Evolutionary conservation across 1,284 basidiomycete species (phyloP), one percentile per base, ranked within the genome.

Genomic region (Ceratobasidium theobromae): DNA sequence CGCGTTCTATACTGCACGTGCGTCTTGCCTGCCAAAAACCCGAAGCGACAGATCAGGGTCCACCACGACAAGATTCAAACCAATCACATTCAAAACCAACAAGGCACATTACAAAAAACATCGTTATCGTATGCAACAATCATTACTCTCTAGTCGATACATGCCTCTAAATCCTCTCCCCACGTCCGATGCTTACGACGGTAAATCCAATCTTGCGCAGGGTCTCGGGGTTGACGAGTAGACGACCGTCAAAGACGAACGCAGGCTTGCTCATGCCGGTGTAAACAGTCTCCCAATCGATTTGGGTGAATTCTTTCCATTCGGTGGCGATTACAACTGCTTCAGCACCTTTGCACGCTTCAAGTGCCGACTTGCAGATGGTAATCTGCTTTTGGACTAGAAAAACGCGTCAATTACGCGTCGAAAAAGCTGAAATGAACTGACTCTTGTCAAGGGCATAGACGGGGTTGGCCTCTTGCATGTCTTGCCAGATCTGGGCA

Each of bases 241-340:
- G 80, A 41, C 95, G 84, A 2, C 94, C 95, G 74, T 99, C 96
- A 74, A 98, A 98, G 71, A 97, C 83, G 75, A 96, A 95, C 9
- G 93, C 93, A 35, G 96, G 96, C 82, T 98, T 98, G 75, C 89
- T 91, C 93, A 98, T 98, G 73, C 83, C 80, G 67, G 80, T 77
- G 80, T 98, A 97, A 46, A 98, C 88, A 53, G 78, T 77, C 73
- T 84, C 77, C 96, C 96, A 99, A 78, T 97, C 88, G 71, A 98
- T 89, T 45, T 87, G 83, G 73, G 84, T 84, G 83, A 99, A 99
- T 79, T 98, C 94, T 77, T 91, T 92, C 95, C 94, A 95, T 78
- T 96, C 94, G 8, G 94, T 96, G 14, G 89, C 89, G 74, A 98
- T 86, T 58, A 98, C 91, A 70, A 98, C 86, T 1, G 93, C 96